Evolutionary conservation across 306 rosid species (phyloP), one percentile per base, ranked within the genome.

Genomic region (Malus sylvestris): DNA sequence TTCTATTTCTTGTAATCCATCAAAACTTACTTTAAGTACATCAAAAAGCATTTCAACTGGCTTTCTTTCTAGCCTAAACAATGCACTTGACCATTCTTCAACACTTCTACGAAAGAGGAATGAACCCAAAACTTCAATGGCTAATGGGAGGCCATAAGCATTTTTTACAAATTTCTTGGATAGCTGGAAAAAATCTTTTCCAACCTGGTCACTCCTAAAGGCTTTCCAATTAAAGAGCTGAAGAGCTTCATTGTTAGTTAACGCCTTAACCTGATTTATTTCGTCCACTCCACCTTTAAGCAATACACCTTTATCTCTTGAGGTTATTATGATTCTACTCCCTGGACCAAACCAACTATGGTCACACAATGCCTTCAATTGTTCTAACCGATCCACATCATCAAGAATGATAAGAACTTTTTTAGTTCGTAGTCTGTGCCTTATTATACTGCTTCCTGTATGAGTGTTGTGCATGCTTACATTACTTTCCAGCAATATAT

Each of bases 131-230:
- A 78, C 65, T 55, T 78, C 52, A 30, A 78, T 58, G 14, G 75
- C 80, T 27, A 77, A 77, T 7, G 80, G 80, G n/a, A 77, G 70
- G 6, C 80, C 80, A 9, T 40, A 25, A 75, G 64, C 30, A 65
- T 75, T 64, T 18, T 30, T 20, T 10, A 75, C 64, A 66, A 75
- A 44, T 20, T 51, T 68, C 10, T 51, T 66, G 4, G 72, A 32
- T 4, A 51, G 53, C 18, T 75, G 35, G 4, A 75, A 42, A 75
- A 63, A 75, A 30, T 10, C 72, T 65, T 51, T 42, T 44, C 38
- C 6, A 1, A 69, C 52, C 22, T 66, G 18, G 51, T 75, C 29
- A n/a, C 10, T 59, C 58, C 7, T 23, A 25, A 75, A 75, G 16
- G 79, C 71, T n/a, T 66, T 64, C 40, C 40, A 30, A 32, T 15